phyloP scores from a whole-genome alignment of 2,329 filamentous ascomycete species.

The Huntiella decipiens region DNA sequence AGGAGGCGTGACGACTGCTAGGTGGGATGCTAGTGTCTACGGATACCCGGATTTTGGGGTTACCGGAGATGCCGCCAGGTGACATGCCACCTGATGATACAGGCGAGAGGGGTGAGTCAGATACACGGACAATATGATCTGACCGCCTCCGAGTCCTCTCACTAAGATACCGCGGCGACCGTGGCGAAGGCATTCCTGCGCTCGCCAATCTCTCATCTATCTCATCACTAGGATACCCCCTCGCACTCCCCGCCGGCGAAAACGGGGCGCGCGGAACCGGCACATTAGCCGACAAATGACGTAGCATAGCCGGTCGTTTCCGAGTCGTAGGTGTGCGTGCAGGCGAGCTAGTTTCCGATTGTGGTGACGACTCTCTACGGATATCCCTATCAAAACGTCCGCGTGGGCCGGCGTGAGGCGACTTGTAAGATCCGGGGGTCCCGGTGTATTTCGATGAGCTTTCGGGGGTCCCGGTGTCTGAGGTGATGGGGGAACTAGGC shows the following conservation, averaged over 20 bases:
- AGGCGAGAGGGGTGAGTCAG: neutral
- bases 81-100: too few relatives aligned
- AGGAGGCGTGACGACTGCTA: neutral
- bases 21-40: neutral
- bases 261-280: constrained; percentile 4
- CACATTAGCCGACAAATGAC: constrained; percentile 6
- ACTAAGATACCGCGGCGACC: neutral
- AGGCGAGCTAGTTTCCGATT: neutral
- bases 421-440: too few relatives aligned
- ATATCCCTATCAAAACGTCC: neutral
- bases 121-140: neutral
- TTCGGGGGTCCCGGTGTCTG: neutral
- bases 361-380: neutral
- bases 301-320: constrained; percentile 5
- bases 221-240: neutral
- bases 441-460: neutral
- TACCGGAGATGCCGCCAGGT: neutral
- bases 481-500: neutral
- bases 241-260: constrained; percentile 2
- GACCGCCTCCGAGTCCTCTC: neutral
- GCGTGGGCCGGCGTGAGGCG: too few relatives aligned
- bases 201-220: too few relatives aligned
- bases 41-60: constrained; percentile 6
- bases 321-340: neutral
- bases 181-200: neutral